Percentiles rank a stretch among this genome's conserved stretches.
Evolutionary conservation across 495 filamentous ascomycete genomes (phyloP).

Genomic region (Aspergillus cavernicola): DNA sequence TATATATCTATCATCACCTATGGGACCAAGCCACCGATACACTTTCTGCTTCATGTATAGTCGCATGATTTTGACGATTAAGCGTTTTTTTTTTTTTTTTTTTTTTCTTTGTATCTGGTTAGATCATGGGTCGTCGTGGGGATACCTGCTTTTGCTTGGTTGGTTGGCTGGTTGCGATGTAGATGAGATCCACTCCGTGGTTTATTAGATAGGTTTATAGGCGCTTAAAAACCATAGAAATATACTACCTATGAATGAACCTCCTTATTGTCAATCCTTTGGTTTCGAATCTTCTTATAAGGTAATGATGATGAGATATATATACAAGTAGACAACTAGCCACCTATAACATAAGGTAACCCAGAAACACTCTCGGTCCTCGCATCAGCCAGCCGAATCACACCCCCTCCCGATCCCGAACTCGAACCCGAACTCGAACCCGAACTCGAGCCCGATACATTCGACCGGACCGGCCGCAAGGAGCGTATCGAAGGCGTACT

Average conservation of each 20-base stretch:
- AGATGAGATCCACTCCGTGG: too few species aligned
- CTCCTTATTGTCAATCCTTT: too few species aligned
- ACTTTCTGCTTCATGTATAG: slow-evolving; percentile 5
- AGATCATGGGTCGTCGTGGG: slow-evolving; percentile 3
- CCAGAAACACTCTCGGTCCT: slow-evolving; percentile 28
- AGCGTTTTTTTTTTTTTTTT: not conserved
- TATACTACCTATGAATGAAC: not conserved
- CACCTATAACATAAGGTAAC: slow-evolving; percentile 40
- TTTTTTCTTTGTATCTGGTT: not conserved
- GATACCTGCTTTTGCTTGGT: slow-evolving; percentile 1
- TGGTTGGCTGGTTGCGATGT: not conserved
- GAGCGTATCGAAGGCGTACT: slow-evolving; percentile 34
- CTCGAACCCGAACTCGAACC: slow-evolving; percentile 19
- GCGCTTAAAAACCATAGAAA: not conserved
- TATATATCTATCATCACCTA: not conserved
- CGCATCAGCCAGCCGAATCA: slow-evolving; percentile 14
- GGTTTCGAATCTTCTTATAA: too few species aligned
- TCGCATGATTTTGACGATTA: slow-evolving; percentile 6
- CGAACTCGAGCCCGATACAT: slow-evolving; percentile 31
- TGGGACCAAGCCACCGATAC: not conserved
- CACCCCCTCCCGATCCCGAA: slow-evolving; percentile 9
- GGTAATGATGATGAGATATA: not conserved
- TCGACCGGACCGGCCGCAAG: slow-evolving; percentile 34
- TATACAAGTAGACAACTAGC: not conserved
- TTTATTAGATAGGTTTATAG: slow-evolving; percentile 1